These are phyloP conservation scores for Annulohypoxylon nitens DNA, from an alignment of 495 filamentous ascomycete genomes.

Conservation along the genomic window DNA sequence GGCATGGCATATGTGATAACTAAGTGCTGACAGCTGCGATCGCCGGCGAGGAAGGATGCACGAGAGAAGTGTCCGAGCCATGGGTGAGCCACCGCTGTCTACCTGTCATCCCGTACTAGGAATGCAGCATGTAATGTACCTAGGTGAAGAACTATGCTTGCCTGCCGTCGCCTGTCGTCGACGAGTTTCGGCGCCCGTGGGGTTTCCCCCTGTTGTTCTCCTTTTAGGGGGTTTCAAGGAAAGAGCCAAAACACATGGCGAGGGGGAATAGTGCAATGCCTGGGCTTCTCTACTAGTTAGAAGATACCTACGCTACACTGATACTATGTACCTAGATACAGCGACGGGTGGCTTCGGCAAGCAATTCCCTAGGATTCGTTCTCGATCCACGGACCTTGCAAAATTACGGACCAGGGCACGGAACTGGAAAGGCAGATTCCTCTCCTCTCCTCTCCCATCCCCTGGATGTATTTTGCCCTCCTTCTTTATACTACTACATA, in stretches of 20 bases:
- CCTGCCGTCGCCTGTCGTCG: not conserved
- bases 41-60: slow-evolving; percentile 22
- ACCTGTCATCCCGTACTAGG: not conserved
- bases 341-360: slow-evolving; percentile 19
- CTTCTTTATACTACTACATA: not conserved
- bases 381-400: slow-evolving; percentile 25
- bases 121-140: too few species aligned
- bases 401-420: slow-evolving; percentile 18
- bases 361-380: slow-evolving; percentile 6
- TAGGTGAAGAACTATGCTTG: not conserved
- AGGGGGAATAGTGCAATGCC: not conserved
- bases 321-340: not conserved
- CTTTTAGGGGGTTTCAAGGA: slow-evolving; percentile 4
- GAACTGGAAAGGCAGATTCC: slow-evolving; percentile 29
- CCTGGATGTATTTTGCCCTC: not conserved
- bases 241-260: not conserved
- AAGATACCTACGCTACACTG: not conserved
- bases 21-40: slow-evolving; percentile 28
- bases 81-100: not conserved
- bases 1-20: not conserved
- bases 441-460: not conserved
- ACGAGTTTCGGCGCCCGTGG: not conserved
- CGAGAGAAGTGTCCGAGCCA: slow-evolving; percentile 12
- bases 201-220: slow-evolving; percentile 2
- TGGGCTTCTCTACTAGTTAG: not conserved